These are phyloP conservation scores for Petunia axillaris DNA, from an alignment of 257 asterid species.

Conservation along the genomic window DNA sequence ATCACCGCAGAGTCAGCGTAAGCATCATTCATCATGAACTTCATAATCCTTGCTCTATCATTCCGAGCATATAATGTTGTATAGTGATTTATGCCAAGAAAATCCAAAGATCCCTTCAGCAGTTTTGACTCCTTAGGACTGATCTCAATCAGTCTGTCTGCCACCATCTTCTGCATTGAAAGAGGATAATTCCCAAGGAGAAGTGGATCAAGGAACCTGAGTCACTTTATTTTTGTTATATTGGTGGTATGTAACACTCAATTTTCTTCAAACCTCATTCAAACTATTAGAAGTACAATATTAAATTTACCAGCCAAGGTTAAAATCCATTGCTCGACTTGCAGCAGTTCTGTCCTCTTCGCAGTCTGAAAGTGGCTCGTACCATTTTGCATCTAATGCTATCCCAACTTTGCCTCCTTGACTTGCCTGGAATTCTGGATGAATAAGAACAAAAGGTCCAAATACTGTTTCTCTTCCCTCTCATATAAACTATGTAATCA, in stretches of 20 bases:
- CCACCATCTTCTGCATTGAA: conserved; percentile 83
- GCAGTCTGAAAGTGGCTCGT: conserved; percentile 60
- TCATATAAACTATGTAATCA: neutral
- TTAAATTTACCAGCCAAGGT: conserved; percentile 73
- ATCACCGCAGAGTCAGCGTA: conserved; percentile 71
- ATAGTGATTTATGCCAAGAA: conserved; percentile 83
- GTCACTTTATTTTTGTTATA: conserved; percentile 31
- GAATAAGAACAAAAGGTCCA: neutral
- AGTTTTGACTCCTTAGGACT: conserved; percentile 41
- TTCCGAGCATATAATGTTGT: conserved; percentile 71
- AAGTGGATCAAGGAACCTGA: conserved; percentile 96
- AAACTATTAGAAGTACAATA: neutral
- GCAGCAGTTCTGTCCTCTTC: conserved; percentile 77
- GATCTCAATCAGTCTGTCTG: conserved; percentile 64
- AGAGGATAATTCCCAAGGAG: conserved; percentile 83
- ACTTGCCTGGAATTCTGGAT: conserved; percentile 44
- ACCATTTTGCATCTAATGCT: conserved; percentile 72
- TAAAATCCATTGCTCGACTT: conserved; percentile 72
- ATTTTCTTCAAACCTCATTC: conserved; percentile 1
- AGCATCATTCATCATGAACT: conserved; percentile 66
- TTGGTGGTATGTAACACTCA: neutral
- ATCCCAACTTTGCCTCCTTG: conserved; percentile 81
- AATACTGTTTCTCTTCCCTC: neutral
- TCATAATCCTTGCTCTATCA: conserved; percentile 56
- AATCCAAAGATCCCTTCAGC: conserved; percentile 74